phyloP scores from a whole-genome alignment of 1,139 yeast genomes.

The Zygoascus hellenicus region DNA sequence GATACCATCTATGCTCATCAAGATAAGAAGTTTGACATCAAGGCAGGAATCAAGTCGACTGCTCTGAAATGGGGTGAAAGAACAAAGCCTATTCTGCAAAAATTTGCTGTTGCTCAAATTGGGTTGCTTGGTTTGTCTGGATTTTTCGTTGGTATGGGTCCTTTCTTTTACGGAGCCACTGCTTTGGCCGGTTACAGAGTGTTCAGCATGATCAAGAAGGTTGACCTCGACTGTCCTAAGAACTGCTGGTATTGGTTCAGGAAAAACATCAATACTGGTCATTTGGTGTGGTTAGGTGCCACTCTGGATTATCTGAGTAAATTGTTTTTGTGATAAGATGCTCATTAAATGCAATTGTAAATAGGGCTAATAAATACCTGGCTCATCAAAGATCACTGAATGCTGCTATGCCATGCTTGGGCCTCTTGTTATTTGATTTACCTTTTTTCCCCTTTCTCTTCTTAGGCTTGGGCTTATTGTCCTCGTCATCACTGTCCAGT shows the following conservation, averaged over 20 bases:
- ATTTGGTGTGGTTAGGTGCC: constrained; percentile 70
- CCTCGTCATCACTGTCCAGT: constrained; percentile 7
- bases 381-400: background rate
- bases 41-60: constrained; percentile 90
- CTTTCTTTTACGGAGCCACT: constrained; percentile 65
- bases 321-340: constrained; percentile 36
- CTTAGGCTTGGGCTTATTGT: constrained; percentile 18
- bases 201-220: constrained; percentile 58
- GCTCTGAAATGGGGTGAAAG: constrained; percentile 89
- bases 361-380: background rate
- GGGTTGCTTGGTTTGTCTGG: constrained; percentile 67
- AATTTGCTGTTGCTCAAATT: constrained; percentile 62
- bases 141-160: constrained; percentile 75
- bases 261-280: constrained; percentile 76
- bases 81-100: constrained; percentile 62
- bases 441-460: constrained; percentile 23
- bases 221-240: constrained; percentile 70
- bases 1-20: constrained; percentile 98
- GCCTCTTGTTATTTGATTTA: constrained; percentile 35
- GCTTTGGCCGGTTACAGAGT: constrained; percentile 65
- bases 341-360: background rate
- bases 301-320: constrained; percentile 61
- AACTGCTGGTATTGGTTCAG: constrained; percentile 80
- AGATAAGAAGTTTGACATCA: constrained; percentile 79
- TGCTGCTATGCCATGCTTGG: constrained; percentile 5